Evolutionary conservation across 495 filamentous ascomycete species (phyloP).

Genomic region (Penicillium roqueforti): DNA sequence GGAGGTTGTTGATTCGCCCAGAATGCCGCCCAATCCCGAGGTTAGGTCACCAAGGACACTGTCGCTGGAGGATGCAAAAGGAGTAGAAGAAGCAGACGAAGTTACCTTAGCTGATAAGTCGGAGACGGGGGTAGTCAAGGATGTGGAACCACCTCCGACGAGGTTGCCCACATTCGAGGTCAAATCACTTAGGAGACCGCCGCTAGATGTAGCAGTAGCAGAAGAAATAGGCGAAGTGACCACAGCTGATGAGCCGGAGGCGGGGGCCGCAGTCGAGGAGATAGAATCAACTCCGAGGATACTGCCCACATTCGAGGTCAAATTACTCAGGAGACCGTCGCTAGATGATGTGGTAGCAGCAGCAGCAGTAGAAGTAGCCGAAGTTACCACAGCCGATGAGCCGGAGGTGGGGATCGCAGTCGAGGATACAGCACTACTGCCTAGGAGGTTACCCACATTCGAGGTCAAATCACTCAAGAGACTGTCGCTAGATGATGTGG

Average conservation of each 20-base stretch:
- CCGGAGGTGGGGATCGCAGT: too few relatives aligned
- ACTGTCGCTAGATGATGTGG: too few relatives aligned
- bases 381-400: not conserved
- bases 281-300: not conserved
- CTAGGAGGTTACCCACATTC: too few relatives aligned
- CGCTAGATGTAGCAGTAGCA: conserved; percentile 6
- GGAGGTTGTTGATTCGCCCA: conserved; percentile 9
- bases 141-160: not conserved
- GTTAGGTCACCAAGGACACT: not conserved
- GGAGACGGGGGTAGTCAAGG: not conserved
- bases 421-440: too few relatives aligned
- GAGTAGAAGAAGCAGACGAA: conserved; percentile 9
- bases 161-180: not conserved
- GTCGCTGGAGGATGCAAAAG: conserved; percentile 6
- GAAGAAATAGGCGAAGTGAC: conserved; percentile 8
- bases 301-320: not conserved
- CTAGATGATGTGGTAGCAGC: conserved; percentile 1
- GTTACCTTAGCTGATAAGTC: not conserved
- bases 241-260: not conserved
- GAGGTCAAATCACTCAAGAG: too few relatives aligned
- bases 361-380: not conserved
- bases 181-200: not conserved
- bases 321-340: not conserved
- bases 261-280: not conserved
- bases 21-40: not conserved